These are phyloP conservation scores for Trichoderma erinaceum DNA, from an alignment of 495 filamentous ascomycete species.

Conservation along the genomic window DNA sequence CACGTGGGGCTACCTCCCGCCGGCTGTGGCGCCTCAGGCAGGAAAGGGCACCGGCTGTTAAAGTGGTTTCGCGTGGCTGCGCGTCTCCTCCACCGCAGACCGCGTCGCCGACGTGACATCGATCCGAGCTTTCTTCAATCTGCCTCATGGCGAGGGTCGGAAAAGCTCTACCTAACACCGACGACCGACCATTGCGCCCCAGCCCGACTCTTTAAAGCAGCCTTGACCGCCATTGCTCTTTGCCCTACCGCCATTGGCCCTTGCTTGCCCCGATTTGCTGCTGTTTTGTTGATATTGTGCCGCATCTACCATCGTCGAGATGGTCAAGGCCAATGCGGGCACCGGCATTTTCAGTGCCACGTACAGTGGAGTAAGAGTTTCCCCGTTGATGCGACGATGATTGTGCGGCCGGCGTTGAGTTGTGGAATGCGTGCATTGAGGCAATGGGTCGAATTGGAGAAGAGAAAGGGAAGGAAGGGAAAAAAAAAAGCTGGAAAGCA, in stretches of 20 bases:
- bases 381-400: not conserved
- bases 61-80: slow-evolving; percentile 14
- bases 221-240: not conserved
- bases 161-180: slow-evolving; percentile 1
- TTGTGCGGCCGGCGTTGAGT: not conserved
- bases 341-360: slow-evolving; percentile 76
- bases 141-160: not conserved
- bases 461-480: too few relatives aligned
- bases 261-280: not conserved
- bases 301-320: slow-evolving; percentile 18
- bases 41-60: slow-evolving; percentile 1
- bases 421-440: not conserved
- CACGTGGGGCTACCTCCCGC: slow-evolving; percentile 3
- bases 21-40: slow-evolving; percentile 15
- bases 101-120: slow-evolving; percentile 15
- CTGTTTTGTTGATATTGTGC: not conserved
- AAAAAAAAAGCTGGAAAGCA: too few relatives aligned
- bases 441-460: too few relatives aligned
- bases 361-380: slow-evolving; percentile 76
- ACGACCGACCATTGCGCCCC: not conserved
- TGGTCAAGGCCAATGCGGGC: slow-evolving; percentile 33
- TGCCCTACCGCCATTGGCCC: not conserved
- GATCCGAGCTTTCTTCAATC: not conserved
- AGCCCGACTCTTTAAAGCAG: not conserved
- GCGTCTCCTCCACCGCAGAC: slow-evolving; percentile 7